Conservation (phyloP, 306 rosid species). For the Luffa acutangula region DNA sequence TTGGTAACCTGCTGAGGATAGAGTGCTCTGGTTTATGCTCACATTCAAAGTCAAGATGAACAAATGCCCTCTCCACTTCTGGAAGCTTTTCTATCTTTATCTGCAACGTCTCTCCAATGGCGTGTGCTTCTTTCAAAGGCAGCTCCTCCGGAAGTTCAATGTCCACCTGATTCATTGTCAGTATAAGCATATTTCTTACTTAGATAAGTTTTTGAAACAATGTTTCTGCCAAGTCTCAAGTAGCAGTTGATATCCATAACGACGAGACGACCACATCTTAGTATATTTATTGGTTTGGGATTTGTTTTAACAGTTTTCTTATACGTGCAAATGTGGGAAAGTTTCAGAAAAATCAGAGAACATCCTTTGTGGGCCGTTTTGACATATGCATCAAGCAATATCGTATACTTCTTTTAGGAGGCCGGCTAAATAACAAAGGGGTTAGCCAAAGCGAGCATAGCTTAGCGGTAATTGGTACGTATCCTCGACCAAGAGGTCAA, state of each 20-base stretch:
- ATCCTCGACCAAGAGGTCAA: too few relatives aligned
- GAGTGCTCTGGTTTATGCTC: slow-evolving; percentile 92
- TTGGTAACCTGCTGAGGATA: slow-evolving; percentile 64
- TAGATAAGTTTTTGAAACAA: background rate
- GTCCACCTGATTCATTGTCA: slow-evolving; percentile 55
- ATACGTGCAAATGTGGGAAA: background rate
- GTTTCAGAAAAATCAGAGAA: background rate
- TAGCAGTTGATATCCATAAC: too few relatives aligned
- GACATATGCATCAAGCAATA: background rate
- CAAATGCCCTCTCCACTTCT: slow-evolving; percentile 84
- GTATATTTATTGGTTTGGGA: background rate
- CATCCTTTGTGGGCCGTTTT: background rate
- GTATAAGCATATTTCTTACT: background rate
- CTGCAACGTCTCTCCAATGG: slow-evolving; percentile 67
- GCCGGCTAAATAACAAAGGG: background rate
- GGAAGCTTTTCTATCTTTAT: slow-evolving; percentile 65
- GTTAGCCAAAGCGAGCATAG: too few relatives aligned
- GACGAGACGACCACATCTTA: background rate
- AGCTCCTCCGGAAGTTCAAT: slow-evolving; percentile 82
- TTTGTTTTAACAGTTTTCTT: background rate
- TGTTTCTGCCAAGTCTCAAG: background rate
- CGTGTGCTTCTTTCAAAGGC: slow-evolving; percentile 73
- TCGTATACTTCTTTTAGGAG: background rate
- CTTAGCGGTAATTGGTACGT: too few relatives aligned
- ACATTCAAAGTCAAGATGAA: slow-evolving; percentile 94